Evolutionary conservation across 225 moss, liverwort and hornwort genomes (phyloP).

Genomic region (Bryoerythrophyllum caledonicum): DNA sequence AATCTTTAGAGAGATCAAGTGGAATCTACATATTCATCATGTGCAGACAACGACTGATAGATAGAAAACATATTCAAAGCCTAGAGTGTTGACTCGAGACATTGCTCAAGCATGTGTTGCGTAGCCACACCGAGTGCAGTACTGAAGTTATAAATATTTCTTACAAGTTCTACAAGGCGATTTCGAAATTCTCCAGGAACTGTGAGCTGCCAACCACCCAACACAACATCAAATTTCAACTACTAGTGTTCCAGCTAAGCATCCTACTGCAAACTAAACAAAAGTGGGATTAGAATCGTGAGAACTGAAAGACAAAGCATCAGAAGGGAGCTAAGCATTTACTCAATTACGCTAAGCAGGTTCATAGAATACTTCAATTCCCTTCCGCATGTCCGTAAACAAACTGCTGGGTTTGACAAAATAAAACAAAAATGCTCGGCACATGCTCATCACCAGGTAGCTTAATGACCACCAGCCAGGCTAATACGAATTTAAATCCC

Average conservation of each 20-base stretch:
- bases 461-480: not conserved
- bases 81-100: not conserved
- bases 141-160: slow-evolving; percentile 26
- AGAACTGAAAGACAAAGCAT: too few relatives aligned
- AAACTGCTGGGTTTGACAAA: slow-evolving; percentile 1
- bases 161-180: slow-evolving; percentile 93
- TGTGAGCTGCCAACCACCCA: slow-evolving; percentile 64
- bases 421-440: not conserved
- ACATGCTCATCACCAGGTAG: slow-evolving; percentile 7
- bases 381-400: slow-evolving; percentile 13
- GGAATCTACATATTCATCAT: slow-evolving; percentile 9
- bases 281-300: too few relatives aligned
- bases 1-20: slow-evolving; percentile 2
- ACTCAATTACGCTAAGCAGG: not conserved
- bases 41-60: not conserved
- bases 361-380: slow-evolving; percentile 23
- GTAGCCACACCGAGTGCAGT: too few relatives aligned
- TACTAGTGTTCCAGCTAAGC: too few relatives aligned
- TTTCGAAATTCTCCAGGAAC: slow-evolving; percentile 82
- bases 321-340: not conserved
- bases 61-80: too few relatives aligned
- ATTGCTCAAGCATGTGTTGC: slow-evolving; percentile 13
- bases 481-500: too few relatives aligned
- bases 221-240: slow-evolving; percentile 24
- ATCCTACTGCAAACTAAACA: not conserved